A percentile compares a stretch with the other conserved stretches of the same genome.
Evolutionary conservation across 495 filamentous ascomycete species (phyloP).

Genomic region (Talaromyces wortmannii): DNA sequence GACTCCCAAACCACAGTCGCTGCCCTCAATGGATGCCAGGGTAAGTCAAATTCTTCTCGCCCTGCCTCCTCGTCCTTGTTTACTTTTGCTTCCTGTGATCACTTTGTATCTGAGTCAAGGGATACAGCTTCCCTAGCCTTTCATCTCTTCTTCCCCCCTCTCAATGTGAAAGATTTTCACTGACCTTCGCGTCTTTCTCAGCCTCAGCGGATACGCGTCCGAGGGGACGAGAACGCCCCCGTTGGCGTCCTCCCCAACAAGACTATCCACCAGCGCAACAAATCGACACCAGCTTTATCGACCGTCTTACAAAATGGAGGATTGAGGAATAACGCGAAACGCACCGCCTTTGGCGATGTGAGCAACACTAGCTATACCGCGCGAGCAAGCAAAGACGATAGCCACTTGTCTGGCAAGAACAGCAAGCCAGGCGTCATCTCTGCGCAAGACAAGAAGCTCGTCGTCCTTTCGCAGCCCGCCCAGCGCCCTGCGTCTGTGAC

Average conservation of each 20-base stretch:
- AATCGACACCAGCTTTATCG: slow-evolving; percentile 66
- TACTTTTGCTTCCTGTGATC: slow-evolving; percentile 3
- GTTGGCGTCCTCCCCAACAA: slow-evolving; percentile 45
- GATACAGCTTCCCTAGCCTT: not conserved
- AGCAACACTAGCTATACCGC: slow-evolving; percentile 60
- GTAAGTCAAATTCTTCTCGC: slow-evolving; percentile 1
- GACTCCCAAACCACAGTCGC: not conserved
- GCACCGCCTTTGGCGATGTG: slow-evolving; percentile 73
- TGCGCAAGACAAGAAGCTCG: slow-evolving; percentile 37
- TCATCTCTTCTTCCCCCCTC: too few relatives aligned
- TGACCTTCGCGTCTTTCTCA: slow-evolving; percentile 18
- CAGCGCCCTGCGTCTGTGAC: slow-evolving; percentile 54
- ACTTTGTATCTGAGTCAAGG: not conserved
- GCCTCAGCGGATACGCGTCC: slow-evolving; percentile 68
- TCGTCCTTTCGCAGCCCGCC: slow-evolving; percentile 52
- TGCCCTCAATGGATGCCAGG: slow-evolving; percentile 3
- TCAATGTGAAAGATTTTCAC: not conserved
- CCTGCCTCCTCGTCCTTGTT: slow-evolving; percentile 12
- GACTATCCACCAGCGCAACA: slow-evolving; percentile 70
- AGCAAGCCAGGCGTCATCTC: slow-evolving; percentile 24
- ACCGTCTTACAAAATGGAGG: slow-evolving; percentile 46
- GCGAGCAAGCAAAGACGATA: slow-evolving; percentile 46
- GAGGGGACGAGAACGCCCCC: slow-evolving; percentile 70
- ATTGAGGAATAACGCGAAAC: slow-evolving; percentile 62
- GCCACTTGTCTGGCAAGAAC: slow-evolving; percentile 41